Evolutionary conservation across 192 early-diverging fungal species (phyloP), one percentile per base, ranked within the genome.

Genomic region (Mortierella claussenii): DNA sequence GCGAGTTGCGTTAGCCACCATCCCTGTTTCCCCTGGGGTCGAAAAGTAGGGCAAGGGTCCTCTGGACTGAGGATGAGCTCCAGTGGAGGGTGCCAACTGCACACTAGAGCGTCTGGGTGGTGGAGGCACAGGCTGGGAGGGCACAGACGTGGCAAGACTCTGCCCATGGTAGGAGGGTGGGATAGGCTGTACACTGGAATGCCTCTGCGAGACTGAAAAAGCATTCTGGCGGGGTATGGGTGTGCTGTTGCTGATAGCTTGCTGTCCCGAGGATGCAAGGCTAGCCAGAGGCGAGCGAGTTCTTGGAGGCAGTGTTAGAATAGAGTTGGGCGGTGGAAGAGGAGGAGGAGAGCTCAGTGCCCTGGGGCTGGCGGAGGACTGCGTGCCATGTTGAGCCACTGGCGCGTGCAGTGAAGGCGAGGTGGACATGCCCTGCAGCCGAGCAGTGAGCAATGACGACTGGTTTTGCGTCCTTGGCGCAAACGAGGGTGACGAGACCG

Each of bases 51-150:
- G 68, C 9, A 66, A 71, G 7, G 69, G 78, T 0, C 68, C 68
- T 37, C 63, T 48, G 21, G 68, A 57, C 40, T 54, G 66, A 37
- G 49, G 66, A n/a, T 61, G 55, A 26, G 51, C 53, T n/a, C 48
- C 8, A 1, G 63, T 26, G 27, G 62, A 48, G 1, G 60, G 30
- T 20, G 45, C 40, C 1, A 71, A 36, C 34, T 79, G 65, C 12
- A 66, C 58, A 49, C 78, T 71, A 11, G 78, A 24, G 12, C 73
- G 56, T 24, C 73, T 58, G 37, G 62, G 68, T 17, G 55, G 65
- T 36, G 78, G 78, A 50, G 61, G 78, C 13, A 56, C 76, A 36
- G 76, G 78, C 31, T 71, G 68, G 18, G 64, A 61, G 20, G 63
- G 68, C 26, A 46, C 51, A 33, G 63, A 60, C 33, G 21, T 44